phyloP scores from a whole-genome alignment of 2,329 filamentous ascomycete species.

The Alternaria conjuncta region DNA sequence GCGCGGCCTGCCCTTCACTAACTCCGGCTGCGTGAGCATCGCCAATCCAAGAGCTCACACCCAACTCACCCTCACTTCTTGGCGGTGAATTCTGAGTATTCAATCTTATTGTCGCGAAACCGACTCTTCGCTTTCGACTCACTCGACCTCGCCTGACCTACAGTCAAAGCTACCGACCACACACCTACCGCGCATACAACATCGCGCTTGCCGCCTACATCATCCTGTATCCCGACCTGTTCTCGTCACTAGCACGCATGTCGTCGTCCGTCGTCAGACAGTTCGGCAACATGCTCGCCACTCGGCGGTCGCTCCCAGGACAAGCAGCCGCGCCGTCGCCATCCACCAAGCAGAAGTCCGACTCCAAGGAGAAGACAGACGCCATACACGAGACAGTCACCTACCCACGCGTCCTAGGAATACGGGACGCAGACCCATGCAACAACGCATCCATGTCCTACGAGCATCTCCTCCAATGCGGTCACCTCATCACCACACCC shows the following conservation, averaged over 20 bases:
- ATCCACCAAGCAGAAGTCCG: background rate
- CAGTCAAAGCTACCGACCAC: background rate
- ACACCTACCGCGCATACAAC: background rate
- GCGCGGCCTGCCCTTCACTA: background rate
- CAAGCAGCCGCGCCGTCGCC: background rate
- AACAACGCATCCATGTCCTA: background rate
- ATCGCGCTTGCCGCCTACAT: background rate
- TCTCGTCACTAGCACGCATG: background rate
- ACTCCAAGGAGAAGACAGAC: background rate
- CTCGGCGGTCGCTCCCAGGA: background rate
- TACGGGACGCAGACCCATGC: background rate
- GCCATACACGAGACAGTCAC: slow-evolving; percentile 10
- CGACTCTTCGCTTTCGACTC: background rate
- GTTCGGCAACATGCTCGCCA: background rate
- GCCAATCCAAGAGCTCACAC: background rate
- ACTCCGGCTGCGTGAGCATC: background rate
- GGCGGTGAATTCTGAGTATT: background rate
- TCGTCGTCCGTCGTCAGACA: background rate
- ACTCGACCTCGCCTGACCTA: background rate
- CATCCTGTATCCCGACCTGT: background rate
- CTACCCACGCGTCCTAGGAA: slow-evolving; percentile 7
- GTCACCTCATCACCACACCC: slow-evolving; percentile 8
- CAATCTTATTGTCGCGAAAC: background rate
- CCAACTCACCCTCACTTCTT: background rate
- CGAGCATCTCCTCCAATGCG: slow-evolving; percentile 18